These are phyloP conservation scores for Alnus glutinosa DNA, from an alignment of 306 rosid species.

Conservation along the genomic window DNA sequence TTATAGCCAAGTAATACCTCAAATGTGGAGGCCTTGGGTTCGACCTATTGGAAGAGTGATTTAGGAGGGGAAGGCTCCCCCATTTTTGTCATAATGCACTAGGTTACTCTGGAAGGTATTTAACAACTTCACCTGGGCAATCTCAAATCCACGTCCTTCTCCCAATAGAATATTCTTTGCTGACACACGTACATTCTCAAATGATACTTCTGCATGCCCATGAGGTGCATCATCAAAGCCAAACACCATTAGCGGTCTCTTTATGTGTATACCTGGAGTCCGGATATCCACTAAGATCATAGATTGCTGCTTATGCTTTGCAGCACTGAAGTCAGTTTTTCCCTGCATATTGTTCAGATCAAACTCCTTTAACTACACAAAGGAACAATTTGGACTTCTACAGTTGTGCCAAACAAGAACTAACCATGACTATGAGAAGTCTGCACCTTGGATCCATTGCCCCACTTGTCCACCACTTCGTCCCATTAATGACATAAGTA, in stretches of 20 bases:
- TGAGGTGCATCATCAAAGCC: conserved; percentile 99
- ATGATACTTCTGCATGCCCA: conserved; percentile 87
- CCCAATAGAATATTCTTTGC: conserved; percentile 78
- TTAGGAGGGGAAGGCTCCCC: not conserved
- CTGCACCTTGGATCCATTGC: conserved; percentile 98
- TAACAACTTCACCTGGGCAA: conserved; percentile 74
- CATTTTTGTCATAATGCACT: not conserved
- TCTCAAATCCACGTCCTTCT: conserved; percentile 98
- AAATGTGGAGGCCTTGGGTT: not conserved
- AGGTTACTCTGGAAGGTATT: conserved; percentile 11
- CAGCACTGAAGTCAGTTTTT: conserved; percentile 85
- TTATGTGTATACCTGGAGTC: conserved; percentile 79
- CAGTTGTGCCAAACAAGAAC: conserved; percentile 37
- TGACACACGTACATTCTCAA: conserved; percentile 79
- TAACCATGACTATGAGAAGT: conserved; percentile 88
- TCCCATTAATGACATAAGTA: conserved; percentile 79
- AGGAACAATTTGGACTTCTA: conserved; percentile 2
- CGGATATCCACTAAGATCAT: conserved; percentile 88
- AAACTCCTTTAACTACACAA: conserved; percentile 21
- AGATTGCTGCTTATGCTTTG: conserved; percentile 85
- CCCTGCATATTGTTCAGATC: conserved; percentile 61
- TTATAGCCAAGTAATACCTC: not conserved
- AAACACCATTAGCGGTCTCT: conserved; percentile 83
- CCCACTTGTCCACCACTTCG: conserved; percentile 98
- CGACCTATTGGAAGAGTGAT: no score